These are phyloP conservation scores for Pyrus betulifolia DNA, from an alignment of 306 rosid genomes.

Conservation along the genomic window DNA sequence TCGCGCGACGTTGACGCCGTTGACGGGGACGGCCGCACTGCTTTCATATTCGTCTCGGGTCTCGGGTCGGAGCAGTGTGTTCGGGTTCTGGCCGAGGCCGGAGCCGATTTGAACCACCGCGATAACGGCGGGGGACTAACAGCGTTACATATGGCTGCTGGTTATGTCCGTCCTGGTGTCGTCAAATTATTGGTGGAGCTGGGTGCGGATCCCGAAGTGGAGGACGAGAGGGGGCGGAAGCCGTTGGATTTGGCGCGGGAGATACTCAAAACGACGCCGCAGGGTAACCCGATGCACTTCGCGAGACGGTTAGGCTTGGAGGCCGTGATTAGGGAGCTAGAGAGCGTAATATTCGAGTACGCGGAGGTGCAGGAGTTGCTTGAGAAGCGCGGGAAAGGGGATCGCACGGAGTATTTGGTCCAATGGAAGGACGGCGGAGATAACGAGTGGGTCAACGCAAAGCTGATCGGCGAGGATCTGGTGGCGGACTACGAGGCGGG, in stretches of 20 bases:
- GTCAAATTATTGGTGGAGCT: slow-evolving; percentile 42
- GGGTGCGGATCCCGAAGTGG: slow-evolving; percentile 54
- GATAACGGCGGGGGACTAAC: slow-evolving; percentile 56
- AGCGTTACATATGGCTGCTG: slow-evolving; percentile 82
- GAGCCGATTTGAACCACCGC: slow-evolving; percentile 46
- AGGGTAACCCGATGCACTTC: slow-evolving; percentile 73
- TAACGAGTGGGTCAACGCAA: slow-evolving; percentile 70
- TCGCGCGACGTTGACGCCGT: slow-evolving; percentile 67
- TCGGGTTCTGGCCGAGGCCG: slow-evolving; percentile 44
- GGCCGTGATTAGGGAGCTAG: slow-evolving; percentile 38
- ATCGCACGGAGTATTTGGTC: slow-evolving; percentile 60
- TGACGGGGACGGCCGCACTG: slow-evolving; percentile 64
- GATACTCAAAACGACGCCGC: slow-evolving; percentile 50
- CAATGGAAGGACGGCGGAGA: slow-evolving; percentile 76
- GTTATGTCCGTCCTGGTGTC: slow-evolving; percentile 57
- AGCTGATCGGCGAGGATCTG: slow-evolving; percentile 60
- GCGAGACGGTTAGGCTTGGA: slow-evolving; percentile 61
- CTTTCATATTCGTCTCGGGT: slow-evolving; percentile 60
- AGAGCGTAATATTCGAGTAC: slow-evolving; percentile 58
- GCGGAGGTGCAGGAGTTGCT: slow-evolving; percentile 67
- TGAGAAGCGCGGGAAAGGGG: slow-evolving; percentile 78
- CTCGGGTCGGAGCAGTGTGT: slow-evolving; percentile 74
- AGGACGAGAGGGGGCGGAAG: slow-evolving; percentile 51
- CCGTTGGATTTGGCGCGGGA: slow-evolving; percentile 59
- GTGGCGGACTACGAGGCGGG: slow-evolving; percentile 73